Evolutionary conservation across 176 grass and related monocot genomes (phyloP).

Genomic region (maize (Zea mays)): DNA sequence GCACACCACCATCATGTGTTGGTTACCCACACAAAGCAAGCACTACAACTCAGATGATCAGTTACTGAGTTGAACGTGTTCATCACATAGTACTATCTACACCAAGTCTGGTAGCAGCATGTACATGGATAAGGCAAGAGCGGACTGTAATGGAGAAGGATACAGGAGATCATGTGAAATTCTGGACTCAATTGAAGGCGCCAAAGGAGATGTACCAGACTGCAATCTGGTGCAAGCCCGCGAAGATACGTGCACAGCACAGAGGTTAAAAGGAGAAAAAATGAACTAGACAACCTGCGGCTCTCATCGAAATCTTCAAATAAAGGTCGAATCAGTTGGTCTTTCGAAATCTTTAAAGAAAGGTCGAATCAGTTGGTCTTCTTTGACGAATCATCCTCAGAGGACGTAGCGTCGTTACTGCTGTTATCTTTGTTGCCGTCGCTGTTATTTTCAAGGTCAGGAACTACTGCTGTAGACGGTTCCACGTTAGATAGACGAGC

Average conservation of each 20-base stretch:
- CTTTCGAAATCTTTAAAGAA: slow-evolving; percentile 20
- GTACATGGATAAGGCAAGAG: background rate
- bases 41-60: background rate
- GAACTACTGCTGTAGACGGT: slow-evolving; percentile 59
- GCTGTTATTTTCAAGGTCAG: slow-evolving; percentile 51
- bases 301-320: background rate
- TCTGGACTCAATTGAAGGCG: background rate
- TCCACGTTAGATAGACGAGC: slow-evolving; percentile 76
- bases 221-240: background rate
- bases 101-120: background rate
- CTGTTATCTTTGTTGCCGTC: slow-evolving; percentile 23
- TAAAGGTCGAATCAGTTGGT: slow-evolving; percentile 34
- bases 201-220: background rate
- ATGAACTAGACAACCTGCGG: background rate
- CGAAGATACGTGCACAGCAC: background rate
- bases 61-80: background rate
- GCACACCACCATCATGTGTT: background rate
- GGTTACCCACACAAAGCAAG: background rate
- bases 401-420: slow-evolving; percentile 21
- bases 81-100: background rate
- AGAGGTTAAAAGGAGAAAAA: background rate
- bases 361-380: slow-evolving; percentile 45
- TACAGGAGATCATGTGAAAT: background rate
- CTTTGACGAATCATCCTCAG: slow-evolving; percentile 52
- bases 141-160: background rate